Evolutionary conservation across 1,139 yeast genomes (phyloP).

Genomic region (Waltiozyma sp.): DNA sequence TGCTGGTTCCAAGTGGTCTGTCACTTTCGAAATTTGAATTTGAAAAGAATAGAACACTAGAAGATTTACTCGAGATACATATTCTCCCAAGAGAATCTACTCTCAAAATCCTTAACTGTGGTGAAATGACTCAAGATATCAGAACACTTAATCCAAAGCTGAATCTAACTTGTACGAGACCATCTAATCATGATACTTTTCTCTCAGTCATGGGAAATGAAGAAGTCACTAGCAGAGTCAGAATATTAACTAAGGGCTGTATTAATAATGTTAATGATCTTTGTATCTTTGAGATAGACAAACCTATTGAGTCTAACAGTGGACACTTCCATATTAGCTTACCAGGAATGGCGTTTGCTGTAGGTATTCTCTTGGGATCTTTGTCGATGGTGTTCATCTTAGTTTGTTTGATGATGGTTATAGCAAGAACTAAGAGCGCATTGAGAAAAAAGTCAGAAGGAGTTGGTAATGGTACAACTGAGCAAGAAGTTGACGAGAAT

Average conservation of each 20-base stretch:
- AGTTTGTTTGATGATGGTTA: conserved; percentile 25
- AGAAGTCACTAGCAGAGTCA: conserved; percentile 56
- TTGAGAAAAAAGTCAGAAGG: neutral
- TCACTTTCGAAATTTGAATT: conserved; percentile 28
- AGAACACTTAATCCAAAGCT: conserved; percentile 35
- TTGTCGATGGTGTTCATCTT: conserved; percentile 24
- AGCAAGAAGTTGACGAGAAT: neutral
- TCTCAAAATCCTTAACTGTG: conserved; percentile 32
- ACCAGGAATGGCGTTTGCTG: conserved; percentile 55
- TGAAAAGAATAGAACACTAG: conserved; percentile 30
- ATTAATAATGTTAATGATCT: conserved; percentile 32
- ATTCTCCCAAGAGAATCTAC: conserved; percentile 47
- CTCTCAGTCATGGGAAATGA: conserved; percentile 19
- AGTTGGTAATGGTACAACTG: neutral
- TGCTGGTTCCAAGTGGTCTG: conserved; percentile 62
- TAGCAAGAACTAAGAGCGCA: conserved; percentile 17
- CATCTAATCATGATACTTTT: conserved; percentile 24
- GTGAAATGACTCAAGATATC: conserved; percentile 28
- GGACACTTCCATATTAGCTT: conserved; percentile 45
- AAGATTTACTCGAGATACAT: conserved; percentile 54
- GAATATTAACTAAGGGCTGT: conserved; percentile 59
- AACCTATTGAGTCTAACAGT: conserved; percentile 42
- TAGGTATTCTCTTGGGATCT: conserved; percentile 55
- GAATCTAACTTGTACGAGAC: conserved; percentile 32
- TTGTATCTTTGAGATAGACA: conserved; percentile 64